Base-by-base conservation (phyloP, 768 basidiomycete genomes). In the Hygrophorus russula region DNA sequence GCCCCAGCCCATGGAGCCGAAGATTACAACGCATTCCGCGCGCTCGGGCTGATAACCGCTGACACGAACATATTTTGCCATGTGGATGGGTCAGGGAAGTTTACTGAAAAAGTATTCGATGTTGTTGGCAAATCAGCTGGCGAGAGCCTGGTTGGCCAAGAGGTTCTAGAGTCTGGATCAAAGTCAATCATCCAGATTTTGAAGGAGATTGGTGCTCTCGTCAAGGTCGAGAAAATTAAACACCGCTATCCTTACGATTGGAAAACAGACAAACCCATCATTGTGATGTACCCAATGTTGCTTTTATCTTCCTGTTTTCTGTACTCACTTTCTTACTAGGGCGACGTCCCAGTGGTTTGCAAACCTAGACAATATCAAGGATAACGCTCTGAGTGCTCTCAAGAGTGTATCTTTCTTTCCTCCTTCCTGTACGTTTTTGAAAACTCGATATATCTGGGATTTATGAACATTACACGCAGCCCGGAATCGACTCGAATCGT, bases 311-410 rank as follows among this genome's bases (percentile, higher is more conserved):
- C 30, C 11, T 20, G 11, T 38, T 31, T 38, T 18, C 20, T 17
- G 10, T 11, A 15, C 32, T 29, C 12, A 33, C 36, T 15, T 7
- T 15, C 27, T 24, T 19, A 40, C 5, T 49, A 89, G 89, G 12
- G 88, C 92, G 0, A 97, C 93, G 1, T 89, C 87, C 0, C 94
- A 98, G 52, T 99, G 94, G 94, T 99, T 99, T 56, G 91, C 93
- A 3, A 87, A 94, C 56, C 64, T 98, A 17, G 86, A 86, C 39
- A 64, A 69, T 35, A 84, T 99, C 64, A 96, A 96, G 56, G 70
- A 74, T 0, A 59, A 71, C 39, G 91, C 94, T 0, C 53, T 93
- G 17, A 50, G 65, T 6, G 81, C 88, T 0, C 69, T 97, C 9
- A 58, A 76, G 36, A 59, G 67, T 1, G 88, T 97, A 14, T 49